phyloP scores from a whole-genome alignment of 2,329 filamentous ascomycete genomes.

The Diplodia corticola region DNA sequence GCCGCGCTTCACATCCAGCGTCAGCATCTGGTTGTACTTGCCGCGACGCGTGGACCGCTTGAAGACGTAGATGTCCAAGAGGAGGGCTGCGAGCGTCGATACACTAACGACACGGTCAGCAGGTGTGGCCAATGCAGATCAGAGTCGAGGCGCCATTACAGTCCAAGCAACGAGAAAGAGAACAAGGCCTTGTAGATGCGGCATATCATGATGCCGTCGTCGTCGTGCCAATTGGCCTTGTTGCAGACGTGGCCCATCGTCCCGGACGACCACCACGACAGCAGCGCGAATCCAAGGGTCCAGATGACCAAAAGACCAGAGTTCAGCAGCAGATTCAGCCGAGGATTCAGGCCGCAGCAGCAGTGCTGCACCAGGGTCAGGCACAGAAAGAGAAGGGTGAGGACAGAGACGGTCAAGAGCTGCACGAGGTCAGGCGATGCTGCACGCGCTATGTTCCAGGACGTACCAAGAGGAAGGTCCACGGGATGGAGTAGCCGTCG shows the following conservation, averaged over 20 bases:
- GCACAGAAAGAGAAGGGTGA: slow-evolving; percentile 51
- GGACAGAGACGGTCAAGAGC: slow-evolving; percentile 54
- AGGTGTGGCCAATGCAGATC: neutral
- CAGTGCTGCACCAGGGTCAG: slow-evolving; percentile 54
- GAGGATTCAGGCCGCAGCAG: slow-evolving; percentile 53
- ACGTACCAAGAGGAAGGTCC: slow-evolving; percentile 60
- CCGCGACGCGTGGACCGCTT: slow-evolving; percentile 48
- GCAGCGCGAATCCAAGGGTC: slow-evolving; percentile 52
- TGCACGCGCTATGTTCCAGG: neutral
- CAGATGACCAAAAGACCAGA: slow-evolving; percentile 52
- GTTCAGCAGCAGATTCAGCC: slow-evolving; percentile 54
- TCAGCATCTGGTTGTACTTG: slow-evolving; percentile 51
- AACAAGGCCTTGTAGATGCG: slow-evolving; percentile 62
- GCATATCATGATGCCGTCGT: slow-evolving; percentile 58
- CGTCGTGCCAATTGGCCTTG: slow-evolving; percentile 53
- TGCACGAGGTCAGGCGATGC: slow-evolving; percentile 30
- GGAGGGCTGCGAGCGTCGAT: slow-evolving; percentile 49
- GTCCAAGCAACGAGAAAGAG: slow-evolving; percentile 53
- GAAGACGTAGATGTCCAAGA: slow-evolving; percentile 54
- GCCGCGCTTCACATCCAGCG: slow-evolving; percentile 34
- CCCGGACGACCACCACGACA: slow-evolving; percentile 55
- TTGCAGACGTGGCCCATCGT: slow-evolving; percentile 56
- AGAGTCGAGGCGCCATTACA: slow-evolving; percentile 34
- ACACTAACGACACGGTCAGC: slow-evolving; percentile 31
- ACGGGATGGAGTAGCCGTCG: slow-evolving; percentile 56